Evolutionary conservation across 1,139 yeast genomes (phyloP).

Genomic region (Zygoascus sp.): DNA sequence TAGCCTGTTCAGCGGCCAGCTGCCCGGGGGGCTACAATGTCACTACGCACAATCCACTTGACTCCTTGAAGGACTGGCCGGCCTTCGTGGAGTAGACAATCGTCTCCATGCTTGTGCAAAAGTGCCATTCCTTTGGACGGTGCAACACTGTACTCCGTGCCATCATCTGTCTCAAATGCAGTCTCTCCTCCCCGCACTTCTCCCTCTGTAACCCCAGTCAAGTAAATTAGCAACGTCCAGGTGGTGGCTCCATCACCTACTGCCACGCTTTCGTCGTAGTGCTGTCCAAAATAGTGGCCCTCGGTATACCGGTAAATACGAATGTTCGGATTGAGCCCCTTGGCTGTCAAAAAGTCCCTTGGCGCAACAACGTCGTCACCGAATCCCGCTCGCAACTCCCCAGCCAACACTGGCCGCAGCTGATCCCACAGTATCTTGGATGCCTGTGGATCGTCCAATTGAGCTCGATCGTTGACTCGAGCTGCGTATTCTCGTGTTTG

Average conservation of each 20-base stretch:
- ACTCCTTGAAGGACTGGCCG: constrained; percentile 49
- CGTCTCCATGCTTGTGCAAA: constrained; percentile 63
- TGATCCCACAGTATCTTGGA: constrained; percentile 46
- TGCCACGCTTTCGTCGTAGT: constrained; percentile 56
- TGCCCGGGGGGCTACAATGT: constrained; percentile 41
- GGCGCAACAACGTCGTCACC: constrained; percentile 13
- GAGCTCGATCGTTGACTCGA: constrained; percentile 52
- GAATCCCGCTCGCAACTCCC: constrained; percentile 16
- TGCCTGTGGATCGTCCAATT: constrained; percentile 40
- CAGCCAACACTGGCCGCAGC: constrained; percentile 34
- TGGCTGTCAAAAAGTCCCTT: constrained; percentile 38
- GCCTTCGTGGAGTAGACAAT: constrained; percentile 60
- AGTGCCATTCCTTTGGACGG: constrained; percentile 58
- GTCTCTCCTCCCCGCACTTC: constrained; percentile 61
- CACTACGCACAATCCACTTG: constrained; percentile 65
- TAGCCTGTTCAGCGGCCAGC: not conserved
- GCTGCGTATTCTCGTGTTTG: constrained; percentile 50
- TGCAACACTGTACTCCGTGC: constrained; percentile 37
- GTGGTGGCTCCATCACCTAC: constrained; percentile 44
- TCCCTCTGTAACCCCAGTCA: constrained; percentile 40
- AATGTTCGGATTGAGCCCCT: constrained; percentile 54
- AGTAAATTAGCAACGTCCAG: constrained; percentile 59
- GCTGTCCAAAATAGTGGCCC: constrained; percentile 61
- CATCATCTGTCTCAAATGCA: constrained; percentile 44
- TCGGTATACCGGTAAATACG: constrained; percentile 52